phyloP scores from a whole-genome alignment of 257 asterid genomes.

The Fraxinus cuspidata region DNA sequence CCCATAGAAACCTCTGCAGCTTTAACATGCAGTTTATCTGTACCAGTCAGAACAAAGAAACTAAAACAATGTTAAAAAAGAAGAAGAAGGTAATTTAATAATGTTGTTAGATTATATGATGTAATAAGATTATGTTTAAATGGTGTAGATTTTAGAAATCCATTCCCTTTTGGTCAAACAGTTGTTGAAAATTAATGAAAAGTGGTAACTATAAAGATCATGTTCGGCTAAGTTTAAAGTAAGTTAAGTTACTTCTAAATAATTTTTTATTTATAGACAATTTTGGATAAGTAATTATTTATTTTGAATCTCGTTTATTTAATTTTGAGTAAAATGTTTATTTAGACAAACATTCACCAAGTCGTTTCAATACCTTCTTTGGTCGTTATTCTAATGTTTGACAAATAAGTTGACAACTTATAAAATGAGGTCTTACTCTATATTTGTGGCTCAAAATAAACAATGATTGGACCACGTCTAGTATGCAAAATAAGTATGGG shows the following conservation, averaged over 20 bases:
- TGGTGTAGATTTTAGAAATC: not conserved
- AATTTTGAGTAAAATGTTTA: too few relatives aligned
- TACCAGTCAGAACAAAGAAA: constrained; percentile 20
- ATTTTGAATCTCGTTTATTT: too few relatives aligned
- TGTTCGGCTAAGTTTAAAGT: not conserved
- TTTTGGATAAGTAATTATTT: not conserved
- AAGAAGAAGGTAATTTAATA: too few relatives aligned
- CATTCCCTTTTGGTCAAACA: not conserved
- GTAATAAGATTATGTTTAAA: not conserved
- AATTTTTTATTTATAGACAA: not conserved
- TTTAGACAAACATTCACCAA: not conserved
- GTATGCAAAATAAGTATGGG: too few relatives aligned
- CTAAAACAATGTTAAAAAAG: constrained; percentile 17
- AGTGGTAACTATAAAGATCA: not conserved
- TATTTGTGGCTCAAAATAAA: not conserved
- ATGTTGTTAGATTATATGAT: too few relatives aligned
- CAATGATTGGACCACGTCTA: too few relatives aligned
- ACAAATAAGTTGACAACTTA: not conserved
- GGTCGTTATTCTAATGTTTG: not conserved
- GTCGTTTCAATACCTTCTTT: not conserved
- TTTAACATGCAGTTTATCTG: constrained; percentile 7
- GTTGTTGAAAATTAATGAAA: not conserved
- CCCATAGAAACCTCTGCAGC: constrained; percentile 4
- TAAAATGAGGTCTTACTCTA: not conserved
- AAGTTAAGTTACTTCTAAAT: not conserved